Conservation (phyloP, 768 basidiomycete genomes). For the Russula sp. region DNA sequence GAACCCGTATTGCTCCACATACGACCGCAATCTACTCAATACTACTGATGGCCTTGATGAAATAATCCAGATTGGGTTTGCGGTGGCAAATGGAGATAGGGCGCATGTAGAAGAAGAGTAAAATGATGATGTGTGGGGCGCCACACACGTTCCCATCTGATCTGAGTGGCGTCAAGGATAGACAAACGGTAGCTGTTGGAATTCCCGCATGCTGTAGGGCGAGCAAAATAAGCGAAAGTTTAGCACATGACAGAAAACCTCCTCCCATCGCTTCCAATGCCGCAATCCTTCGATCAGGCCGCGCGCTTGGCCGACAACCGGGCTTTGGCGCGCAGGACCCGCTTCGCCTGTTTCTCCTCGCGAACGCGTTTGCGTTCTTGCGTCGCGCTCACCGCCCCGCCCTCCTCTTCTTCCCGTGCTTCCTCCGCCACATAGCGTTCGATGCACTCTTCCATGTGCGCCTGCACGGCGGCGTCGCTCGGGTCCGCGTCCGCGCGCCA, state of each 20-base stretch:
- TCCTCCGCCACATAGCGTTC: conserved; percentile 43
- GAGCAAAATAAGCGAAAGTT: not conserved
- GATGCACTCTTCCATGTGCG: conserved; percentile 67
- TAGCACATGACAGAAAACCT: not conserved
- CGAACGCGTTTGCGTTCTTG: conserved; percentile 59
- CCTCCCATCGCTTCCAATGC: not conserved
- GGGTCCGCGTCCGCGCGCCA: conserved; percentile 38
- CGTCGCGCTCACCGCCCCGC: conserved; percentile 58
- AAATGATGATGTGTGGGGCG: not conserved
- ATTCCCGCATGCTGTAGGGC: not conserved
- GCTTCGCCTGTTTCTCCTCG: conserved; percentile 37
- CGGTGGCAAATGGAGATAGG: conserved; percentile 5
- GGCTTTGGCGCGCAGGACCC: conserved; percentile 33
- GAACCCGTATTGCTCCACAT: not conserved
- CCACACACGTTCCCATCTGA: conserved; percentile 7
- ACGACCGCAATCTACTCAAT: not conserved
- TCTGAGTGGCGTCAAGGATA: not conserved
- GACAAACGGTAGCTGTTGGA: not conserved
- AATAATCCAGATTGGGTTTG: not conserved
- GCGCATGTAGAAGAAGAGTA: not conserved
- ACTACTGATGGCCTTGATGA: not conserved
- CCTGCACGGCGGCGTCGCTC: conserved; percentile 40
- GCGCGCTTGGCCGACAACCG: conserved; percentile 23
- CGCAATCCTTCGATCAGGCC: not conserved
- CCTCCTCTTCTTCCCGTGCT: conserved; percentile 46